Base-by-base conservation (phyloP, 495 filamentous ascomycete species). In the Neurospora tetraspora region DNA sequence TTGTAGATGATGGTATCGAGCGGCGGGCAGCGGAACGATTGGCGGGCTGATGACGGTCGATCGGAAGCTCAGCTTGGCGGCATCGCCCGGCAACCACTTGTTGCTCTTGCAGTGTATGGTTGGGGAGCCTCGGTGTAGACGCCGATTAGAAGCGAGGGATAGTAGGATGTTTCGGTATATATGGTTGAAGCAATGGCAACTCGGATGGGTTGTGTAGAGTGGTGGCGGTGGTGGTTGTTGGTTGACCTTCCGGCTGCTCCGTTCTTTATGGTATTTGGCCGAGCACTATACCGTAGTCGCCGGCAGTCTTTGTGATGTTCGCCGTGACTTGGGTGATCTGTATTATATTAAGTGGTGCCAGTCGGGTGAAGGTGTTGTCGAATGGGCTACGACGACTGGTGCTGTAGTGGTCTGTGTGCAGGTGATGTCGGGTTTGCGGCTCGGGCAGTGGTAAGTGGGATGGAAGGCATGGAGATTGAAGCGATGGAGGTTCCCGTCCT, bases 51-150 rank as follows among this genome's bases (percentile, higher is more conserved):
- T 20, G 27, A 43, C 69, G 69, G 40, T 42, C 40, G 39, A 59
- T 39, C n/a, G 27, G 27, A 39, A 43, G 39, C 69, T 34, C 45
- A 38, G 45, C 59, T 38, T 65, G 53, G 45, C 70, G 42, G 70
- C 70, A 71, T 71, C 70, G 70, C 70, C 70, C 11, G 70, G 70
- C 45, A 71, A 37, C 37, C 53, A 65, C 53, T 65, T 65, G 53
- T 65, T 65, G 53, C 7, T 65, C 27, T 34, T 65, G 53, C 27
- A 65, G 14, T 34, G 3, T 65, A 34, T 31, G 53, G 23, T 23
- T 5, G 53, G 23, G 4, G 12, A 31, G 23, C 12, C 23, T 61
- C 53, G 53, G 23, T 61, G 53, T 65, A 34, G 27, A 36, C 12
- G 27, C 11, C 27, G 53, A 34, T 34, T 8, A 18, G 53, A 34